Conservation (phyloP, 2,329 filamentous ascomycete species). For the Phaeosphaeriaceae sp. region DNA sequence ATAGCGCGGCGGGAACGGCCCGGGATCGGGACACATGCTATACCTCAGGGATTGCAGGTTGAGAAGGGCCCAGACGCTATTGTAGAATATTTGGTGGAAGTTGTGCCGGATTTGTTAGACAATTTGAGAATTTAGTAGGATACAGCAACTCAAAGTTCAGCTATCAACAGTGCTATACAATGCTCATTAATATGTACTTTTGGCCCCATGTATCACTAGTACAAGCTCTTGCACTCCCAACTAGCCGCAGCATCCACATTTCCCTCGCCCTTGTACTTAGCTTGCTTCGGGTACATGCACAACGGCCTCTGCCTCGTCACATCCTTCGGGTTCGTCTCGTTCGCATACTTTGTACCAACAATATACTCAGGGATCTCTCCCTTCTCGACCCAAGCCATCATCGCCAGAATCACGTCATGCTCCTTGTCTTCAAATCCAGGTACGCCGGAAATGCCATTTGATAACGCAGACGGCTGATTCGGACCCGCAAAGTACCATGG, state of each 20-base stretch:
- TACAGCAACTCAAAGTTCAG: no score
- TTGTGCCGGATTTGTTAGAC: slow-evolving; percentile 46
- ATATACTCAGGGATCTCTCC: slow-evolving; percentile 49
- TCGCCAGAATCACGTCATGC: slow-evolving; percentile 55
- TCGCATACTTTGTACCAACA: slow-evolving; percentile 37
- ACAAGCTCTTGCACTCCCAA: slow-evolving; percentile 38
- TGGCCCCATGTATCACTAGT: slow-evolving; percentile 4
- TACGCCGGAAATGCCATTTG: slow-evolving; percentile 26
- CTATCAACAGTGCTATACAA: no score
- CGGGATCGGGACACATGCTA: slow-evolving; percentile 59
- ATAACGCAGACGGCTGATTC: slow-evolving; percentile 23
- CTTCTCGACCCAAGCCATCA: slow-evolving; percentile 56
- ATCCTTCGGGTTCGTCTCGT: slow-evolving; percentile 27
- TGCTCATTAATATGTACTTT: no score
- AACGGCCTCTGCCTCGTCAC: slow-evolving; percentile 41
- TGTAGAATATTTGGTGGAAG: slow-evolving; percentile 59
- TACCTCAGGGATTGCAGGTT: slow-evolving; percentile 63
- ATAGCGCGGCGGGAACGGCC: slow-evolving; percentile 56
- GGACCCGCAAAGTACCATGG: slow-evolving; percentile 56
- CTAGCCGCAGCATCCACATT: slow-evolving; percentile 30
- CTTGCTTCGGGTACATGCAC: slow-evolving; percentile 44
- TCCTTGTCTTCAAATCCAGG: slow-evolving; percentile 44
- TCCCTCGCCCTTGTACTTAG: slow-evolving; percentile 38
- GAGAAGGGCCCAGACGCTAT: slow-evolving; percentile 62
- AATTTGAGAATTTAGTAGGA: slow-evolving; percentile 2